A percentile compares a stretch with the other conserved stretches of the same genome.
Evolutionary conservation across 805 yeast genomes (phyloP).

Genomic region (Cephaloascus albidus): DNA sequence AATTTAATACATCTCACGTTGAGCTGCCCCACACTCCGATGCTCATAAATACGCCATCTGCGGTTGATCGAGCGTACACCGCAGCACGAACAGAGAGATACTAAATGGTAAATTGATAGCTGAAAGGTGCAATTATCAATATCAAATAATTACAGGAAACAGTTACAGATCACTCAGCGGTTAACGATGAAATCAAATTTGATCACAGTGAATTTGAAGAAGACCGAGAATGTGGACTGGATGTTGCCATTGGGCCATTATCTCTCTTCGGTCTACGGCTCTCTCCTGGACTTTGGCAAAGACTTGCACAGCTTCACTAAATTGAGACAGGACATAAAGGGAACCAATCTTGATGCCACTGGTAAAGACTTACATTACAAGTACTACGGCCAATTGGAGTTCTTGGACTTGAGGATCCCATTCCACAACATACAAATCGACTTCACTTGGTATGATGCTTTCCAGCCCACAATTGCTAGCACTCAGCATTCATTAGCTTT

Average conservation of each 20-base stretch:
- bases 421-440: constrained; percentile 45
- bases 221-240: constrained; percentile 62
- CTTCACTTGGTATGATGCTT: constrained; percentile 81
- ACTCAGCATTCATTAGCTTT: constrained; percentile 79
- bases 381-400: constrained; percentile 77
- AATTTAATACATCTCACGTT: too few species aligned
- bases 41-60: too few species aligned
- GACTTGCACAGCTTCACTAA: constrained; percentile 48
- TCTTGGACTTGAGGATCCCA: constrained; percentile 71
- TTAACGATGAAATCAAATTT: constrained; percentile 16
- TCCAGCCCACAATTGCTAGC: constrained; percentile 30
- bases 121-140: too few species aligned
- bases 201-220: constrained; percentile 22
- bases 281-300: constrained; percentile 42
- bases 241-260: constrained; percentile 46
- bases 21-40: too few species aligned
- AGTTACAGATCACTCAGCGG: too few species aligned
- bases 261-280: constrained; percentile 55
- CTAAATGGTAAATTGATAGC: too few species aligned
- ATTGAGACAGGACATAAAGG: constrained; percentile 49
- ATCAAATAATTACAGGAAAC: too few species aligned
- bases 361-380: constrained; percentile 50
- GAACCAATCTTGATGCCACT: constrained; percentile 29
- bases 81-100: too few species aligned
- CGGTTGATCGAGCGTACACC: too few species aligned